A percentile compares a stretch with the other conserved stretches of the same genome.
Conservation (phyloP, 75 land plant genomes). For the Pinus taeda region DNA sequence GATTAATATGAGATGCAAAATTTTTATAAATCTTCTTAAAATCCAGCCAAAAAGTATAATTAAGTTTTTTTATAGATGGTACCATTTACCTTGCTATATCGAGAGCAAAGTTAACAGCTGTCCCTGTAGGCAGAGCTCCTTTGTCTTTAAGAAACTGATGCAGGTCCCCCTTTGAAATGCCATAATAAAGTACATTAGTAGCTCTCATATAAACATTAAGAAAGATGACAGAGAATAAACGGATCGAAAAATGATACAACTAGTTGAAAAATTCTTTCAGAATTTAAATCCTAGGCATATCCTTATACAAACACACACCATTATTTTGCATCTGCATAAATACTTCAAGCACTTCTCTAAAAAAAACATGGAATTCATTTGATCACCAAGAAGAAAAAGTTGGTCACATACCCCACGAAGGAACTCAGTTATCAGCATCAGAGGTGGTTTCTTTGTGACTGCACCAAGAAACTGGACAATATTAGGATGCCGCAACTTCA, state of each 20-base stretch:
- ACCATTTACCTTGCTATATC: constrained; percentile 80
- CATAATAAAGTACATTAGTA: constrained; percentile 1
- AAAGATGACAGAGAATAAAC: not conserved
- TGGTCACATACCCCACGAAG: constrained; percentile 55
- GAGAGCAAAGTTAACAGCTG: constrained; percentile 73
- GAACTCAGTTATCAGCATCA: constrained; percentile 90
- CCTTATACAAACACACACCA: not conserved
- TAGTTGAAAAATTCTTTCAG: not conserved
- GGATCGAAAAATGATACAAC: not conserved
- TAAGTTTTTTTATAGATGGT: too few relatives aligned
- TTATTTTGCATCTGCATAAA: not conserved
- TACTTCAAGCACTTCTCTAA: too few relatives aligned
- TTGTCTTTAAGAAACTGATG: constrained; percentile 75
- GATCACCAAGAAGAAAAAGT: not conserved
- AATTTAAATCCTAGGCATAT: not conserved
- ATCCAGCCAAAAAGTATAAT: too few relatives aligned
- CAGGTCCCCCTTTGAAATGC: constrained; percentile 68
- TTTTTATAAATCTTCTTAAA: too few relatives aligned
- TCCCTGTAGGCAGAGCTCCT: constrained; percentile 54
- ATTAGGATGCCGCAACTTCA: constrained; percentile 94
- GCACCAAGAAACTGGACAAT: constrained; percentile 98
- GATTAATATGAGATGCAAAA: too few relatives aligned
- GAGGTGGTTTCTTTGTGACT: constrained; percentile 76
- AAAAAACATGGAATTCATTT: not conserved
- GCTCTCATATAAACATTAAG: not conserved